Evolutionary conservation across 306 rosid genomes (phyloP).

Genomic region (Oemleria cerasiformis): DNA sequence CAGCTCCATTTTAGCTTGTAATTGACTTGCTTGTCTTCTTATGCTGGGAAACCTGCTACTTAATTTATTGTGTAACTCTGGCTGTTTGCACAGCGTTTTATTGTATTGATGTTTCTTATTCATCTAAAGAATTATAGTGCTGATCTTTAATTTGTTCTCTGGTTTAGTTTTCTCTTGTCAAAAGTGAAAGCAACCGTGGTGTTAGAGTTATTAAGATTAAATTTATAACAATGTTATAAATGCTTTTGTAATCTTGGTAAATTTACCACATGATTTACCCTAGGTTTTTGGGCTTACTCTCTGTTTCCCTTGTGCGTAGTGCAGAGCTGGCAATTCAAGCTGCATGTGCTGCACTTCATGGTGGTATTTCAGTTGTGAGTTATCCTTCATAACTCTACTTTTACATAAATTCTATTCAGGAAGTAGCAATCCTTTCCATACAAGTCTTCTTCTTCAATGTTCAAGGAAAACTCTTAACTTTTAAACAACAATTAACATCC

Average conservation of each 20-base stretch:
- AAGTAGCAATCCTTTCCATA: neutral
- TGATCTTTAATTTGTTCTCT: neutral
- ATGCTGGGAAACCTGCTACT: neutral
- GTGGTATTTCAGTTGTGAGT: constrained; percentile 88
- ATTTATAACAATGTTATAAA: neutral
- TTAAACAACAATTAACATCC: neutral
- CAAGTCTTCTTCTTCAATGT: neutral
- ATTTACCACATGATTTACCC: neutral
- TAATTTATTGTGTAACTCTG: neutral
- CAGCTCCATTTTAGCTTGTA: neutral
- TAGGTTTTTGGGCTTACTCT: constrained; percentile 17
- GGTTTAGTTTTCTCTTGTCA: neutral
- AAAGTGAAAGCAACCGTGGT: neutral
- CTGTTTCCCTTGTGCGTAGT: constrained; percentile 35
- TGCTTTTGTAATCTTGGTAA: neutral
- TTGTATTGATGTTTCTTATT: neutral
- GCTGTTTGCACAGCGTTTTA: neutral
- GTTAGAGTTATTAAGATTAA: neutral
- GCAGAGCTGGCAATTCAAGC: constrained; percentile 82
- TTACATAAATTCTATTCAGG: neutral
- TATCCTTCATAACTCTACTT: neutral
- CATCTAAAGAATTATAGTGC: neutral
- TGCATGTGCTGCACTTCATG: constrained; percentile 79
- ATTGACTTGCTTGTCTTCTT: neutral
- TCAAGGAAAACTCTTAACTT: neutral